Evolutionary conservation across 805 yeast species (phyloP).

Genomic region (Metschnikowia similis): DNA sequence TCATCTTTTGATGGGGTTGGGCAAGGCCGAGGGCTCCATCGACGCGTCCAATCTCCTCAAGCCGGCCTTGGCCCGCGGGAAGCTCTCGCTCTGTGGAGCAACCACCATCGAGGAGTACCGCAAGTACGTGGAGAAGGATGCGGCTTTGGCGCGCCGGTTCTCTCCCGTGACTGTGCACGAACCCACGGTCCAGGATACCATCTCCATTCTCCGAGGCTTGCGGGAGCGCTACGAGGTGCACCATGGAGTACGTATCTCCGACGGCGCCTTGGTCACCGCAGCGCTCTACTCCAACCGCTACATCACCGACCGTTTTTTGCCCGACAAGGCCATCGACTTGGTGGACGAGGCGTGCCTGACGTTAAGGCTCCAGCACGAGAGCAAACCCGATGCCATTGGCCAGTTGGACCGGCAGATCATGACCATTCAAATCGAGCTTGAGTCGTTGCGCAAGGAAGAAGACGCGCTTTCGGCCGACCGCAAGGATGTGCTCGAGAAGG

Average conservation of each 20-base stretch:
- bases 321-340: conserved; percentile 95
- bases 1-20: conserved; percentile 83
- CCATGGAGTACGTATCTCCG: conserved; percentile 93
- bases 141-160: conserved; percentile 90
- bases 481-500: conserved; percentile 65
- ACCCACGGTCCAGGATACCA: conserved; percentile 87
- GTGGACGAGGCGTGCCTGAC: conserved; percentile 98
- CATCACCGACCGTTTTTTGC: conserved; percentile 84
- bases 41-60: conserved; percentile 92
- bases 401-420: conserved; percentile 82
- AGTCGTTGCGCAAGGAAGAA: conserved; percentile 88
- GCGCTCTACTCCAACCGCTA: conserved; percentile 87
- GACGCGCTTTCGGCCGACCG: conserved; percentile 81
- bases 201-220: conserved; percentile 86
- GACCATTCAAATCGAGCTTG: conserved; percentile 93
- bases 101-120: conserved; percentile 92
- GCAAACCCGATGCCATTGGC: conserved; percentile 92
- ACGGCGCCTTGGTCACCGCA: conserved; percentile 89
- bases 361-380: conserved; percentile 88
- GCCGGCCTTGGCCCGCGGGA: conserved; percentile 92
- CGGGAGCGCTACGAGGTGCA: conserved; percentile 95
- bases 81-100: conserved; percentile 91
- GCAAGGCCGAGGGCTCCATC: conserved; percentile 91
- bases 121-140: conserved; percentile 92
- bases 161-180: conserved; percentile 84